Conservation (phyloP, 2,329 filamentous ascomycete species). For the Sarocladium strictum region DNA sequence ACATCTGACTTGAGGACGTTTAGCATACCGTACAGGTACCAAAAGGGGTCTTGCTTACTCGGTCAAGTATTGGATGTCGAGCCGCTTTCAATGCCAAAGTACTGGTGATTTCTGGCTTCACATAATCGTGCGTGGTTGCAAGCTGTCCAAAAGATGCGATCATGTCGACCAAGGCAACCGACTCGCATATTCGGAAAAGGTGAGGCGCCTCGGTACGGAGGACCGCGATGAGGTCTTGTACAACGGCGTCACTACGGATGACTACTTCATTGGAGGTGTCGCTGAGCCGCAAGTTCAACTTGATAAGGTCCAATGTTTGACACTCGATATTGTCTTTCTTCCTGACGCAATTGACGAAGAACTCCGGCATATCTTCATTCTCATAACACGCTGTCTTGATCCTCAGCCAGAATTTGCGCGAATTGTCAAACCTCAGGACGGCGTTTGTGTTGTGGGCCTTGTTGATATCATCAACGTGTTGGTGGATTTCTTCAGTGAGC, state of each 20-base stretch:
- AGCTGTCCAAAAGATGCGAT: conserved; percentile 70
- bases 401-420: conserved; percentile 74
- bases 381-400: conserved; percentile 59
- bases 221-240: conserved; percentile 65
- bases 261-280: conserved; percentile 82
- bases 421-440: conserved; percentile 68
- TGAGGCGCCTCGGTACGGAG: conserved; percentile 65
- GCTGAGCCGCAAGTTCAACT: conserved; percentile 70
- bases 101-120: conserved; percentile 61
- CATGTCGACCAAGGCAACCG: conserved; percentile 84
- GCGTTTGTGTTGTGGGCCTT: conserved; percentile 52
- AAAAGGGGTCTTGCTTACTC: conserved; percentile 31
- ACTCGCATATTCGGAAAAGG: conserved; percentile 81
- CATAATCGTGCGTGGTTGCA: conserved; percentile 53
- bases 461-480: conserved; percentile 62
- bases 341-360: conserved; percentile 71
- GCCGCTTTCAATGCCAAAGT: conserved; percentile 68
- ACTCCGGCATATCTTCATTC: conserved; percentile 50
- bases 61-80: conserved; percentile 74
- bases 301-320: conserved; percentile 77
- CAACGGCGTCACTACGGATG: conserved; percentile 70
- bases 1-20: background rate
- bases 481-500: conserved; percentile 68
- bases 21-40: background rate
- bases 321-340: conserved; percentile 78